phyloP scores from a whole-genome alignment of 768 basidiomycete genomes.

The Boletus fagicola region DNA sequence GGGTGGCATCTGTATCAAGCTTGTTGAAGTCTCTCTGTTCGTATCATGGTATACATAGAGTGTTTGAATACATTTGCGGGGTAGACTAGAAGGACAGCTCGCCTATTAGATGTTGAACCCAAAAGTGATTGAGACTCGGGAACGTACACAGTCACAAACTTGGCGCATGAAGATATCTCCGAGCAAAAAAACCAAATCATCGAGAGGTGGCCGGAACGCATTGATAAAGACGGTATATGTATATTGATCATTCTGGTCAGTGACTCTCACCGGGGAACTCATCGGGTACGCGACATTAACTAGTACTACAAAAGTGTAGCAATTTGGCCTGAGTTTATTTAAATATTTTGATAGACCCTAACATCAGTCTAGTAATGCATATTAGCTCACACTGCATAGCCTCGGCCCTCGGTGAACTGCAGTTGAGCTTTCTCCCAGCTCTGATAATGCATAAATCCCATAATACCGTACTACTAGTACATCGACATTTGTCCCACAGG shows the following conservation, averaged over 20 bases:
- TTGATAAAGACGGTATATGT: conserved; percentile 42
- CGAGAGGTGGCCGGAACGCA: conserved; percentile 32
- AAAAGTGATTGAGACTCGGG: not conserved
- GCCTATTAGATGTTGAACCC: not conserved
- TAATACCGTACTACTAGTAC: too few species aligned
- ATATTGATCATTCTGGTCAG: conserved; percentile 31
- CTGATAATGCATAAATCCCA: too few species aligned
- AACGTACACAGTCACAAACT: conserved; percentile 43
- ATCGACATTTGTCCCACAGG: too few species aligned
- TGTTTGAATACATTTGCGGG: not conserved
- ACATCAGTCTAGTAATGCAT: too few species aligned
- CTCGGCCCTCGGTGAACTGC: too few species aligned
- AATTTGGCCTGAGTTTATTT: too few species aligned
- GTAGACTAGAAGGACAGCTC: not conserved
- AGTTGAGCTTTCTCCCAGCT: too few species aligned
- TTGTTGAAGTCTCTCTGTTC: not conserved
- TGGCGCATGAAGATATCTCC: conserved; percentile 48
- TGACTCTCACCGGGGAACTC: conserved; percentile 30
- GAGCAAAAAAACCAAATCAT: conserved; percentile 40
- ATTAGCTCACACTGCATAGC: too few species aligned
- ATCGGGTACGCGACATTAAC: conserved; percentile 36
- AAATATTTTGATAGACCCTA: too few species aligned
- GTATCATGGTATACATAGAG: not conserved
- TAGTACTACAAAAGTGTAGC: too few species aligned
- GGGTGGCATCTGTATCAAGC: not conserved